phyloP scores from a whole-genome alignment of 495 filamentous ascomycete species.

The Alectoria sarmentosa region DNA sequence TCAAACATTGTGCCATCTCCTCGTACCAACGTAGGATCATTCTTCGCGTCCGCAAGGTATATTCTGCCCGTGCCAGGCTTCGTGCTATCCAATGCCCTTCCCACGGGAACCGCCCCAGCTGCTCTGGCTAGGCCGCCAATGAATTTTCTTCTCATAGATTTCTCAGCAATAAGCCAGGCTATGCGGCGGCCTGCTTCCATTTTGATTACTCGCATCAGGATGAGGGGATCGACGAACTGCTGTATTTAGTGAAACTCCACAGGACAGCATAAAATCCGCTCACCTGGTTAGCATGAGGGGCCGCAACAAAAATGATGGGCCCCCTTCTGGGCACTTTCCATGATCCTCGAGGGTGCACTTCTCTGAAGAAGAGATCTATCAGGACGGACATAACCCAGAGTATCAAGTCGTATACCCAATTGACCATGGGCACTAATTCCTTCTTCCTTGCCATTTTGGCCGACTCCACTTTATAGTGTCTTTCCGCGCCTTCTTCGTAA shows the following conservation, averaged over 20 bases:
- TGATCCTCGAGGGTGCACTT: slow-evolving; percentile 87
- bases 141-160: slow-evolving; percentile 81
- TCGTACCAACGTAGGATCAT: slow-evolving; percentile 75
- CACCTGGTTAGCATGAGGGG: slow-evolving; percentile 97
- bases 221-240: slow-evolving; percentile 90
- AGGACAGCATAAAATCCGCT: slow-evolving; percentile 18
- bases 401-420: slow-evolving; percentile 74
- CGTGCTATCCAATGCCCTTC: slow-evolving; percentile 79
- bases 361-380: slow-evolving; percentile 93
- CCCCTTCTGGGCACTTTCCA: slow-evolving; percentile 87
- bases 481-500: not conserved
- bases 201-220: slow-evolving; percentile 82
- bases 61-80: slow-evolving; percentile 72
- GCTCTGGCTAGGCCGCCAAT: slow-evolving; percentile 74
- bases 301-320: slow-evolving; percentile 93
- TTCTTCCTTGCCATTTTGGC: slow-evolving; percentile 36
- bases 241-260: slow-evolving; percentile 4
- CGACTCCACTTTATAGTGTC: not conserved
- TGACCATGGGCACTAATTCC: slow-evolving; percentile 59
- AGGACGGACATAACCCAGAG: slow-evolving; percentile 79
- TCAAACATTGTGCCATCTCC: slow-evolving; percentile 85
- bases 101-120: slow-evolving; percentile 82
- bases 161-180: slow-evolving; percentile 87
- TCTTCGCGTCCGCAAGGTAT: slow-evolving; percentile 83
- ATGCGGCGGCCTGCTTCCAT: slow-evolving; percentile 82